Evolutionary conservation across 2,329 filamentous ascomycete species (phyloP), one percentile per base, ranked within the genome.

Genomic region (Colletotrichum sp.): DNA sequence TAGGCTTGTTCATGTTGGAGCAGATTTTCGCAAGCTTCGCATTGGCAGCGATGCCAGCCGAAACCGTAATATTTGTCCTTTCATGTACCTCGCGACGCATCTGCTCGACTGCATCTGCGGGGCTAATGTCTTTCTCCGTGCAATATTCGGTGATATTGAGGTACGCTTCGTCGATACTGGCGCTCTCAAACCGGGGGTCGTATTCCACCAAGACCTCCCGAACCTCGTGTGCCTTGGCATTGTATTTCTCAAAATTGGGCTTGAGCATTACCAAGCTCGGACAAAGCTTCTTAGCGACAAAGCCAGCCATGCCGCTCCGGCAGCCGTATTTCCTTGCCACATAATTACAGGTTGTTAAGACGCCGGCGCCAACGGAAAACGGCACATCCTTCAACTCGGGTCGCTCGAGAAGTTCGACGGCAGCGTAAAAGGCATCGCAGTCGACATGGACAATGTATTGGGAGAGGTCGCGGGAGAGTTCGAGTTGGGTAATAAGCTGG

Each of bases 351-450:
- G 91, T 93, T 24, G 91, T 92, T 30, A 93, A 83, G 4, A 93
- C 92, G 4, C 91, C 92, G 18, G 83, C 87, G 1, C 97, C 97
- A 0, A 99, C 97, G 1, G 96, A 96, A 85, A 99, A 98, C 1
- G 97, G 97, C 0, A 98, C 87, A 52, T 96, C 89, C 75, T 94
- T 94, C 61, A 99, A 89, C 82, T 98, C 96, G 1, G 96, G 97
- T 1, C 94, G 90, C 80, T 95, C 93, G 5, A 96, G 89, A 79
- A 93, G 95, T 83, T 98, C 97, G 1, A 98, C 97, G 0, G 97
- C 95, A 1, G 97, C 97, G 81, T 97, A 99, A 84, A 99, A 99
- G 18, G 97, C 97, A 87, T 99, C 97, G 84, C 97, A 98, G 83
- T 99, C 97, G 64, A 98, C 91, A 82, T 99, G 97, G 1, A 98